These are phyloP conservation scores for Naganishia onofrii DNA, from an alignment of 768 basidiomycete species.

Conservation along the genomic window DNA sequence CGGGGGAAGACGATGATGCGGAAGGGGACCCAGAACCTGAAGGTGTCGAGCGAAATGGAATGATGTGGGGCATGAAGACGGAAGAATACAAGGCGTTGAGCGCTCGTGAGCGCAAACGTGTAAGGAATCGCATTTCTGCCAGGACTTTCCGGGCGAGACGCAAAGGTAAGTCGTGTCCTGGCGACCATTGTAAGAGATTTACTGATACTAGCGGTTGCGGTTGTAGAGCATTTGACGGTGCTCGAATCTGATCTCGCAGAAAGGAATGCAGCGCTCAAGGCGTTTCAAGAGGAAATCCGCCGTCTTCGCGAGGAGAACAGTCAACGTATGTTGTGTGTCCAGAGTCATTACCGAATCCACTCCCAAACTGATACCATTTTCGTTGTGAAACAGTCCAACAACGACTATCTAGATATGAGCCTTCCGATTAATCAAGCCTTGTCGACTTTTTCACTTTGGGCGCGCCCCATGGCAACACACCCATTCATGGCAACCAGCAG, in stretches of 20 bases:
- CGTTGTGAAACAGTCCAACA: neutral
- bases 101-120: slow-evolving; percentile 49
- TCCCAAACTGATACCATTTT: neutral
- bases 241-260: slow-evolving; percentile 23
- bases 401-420: slow-evolving; percentile 11
- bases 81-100: slow-evolving; percentile 45
- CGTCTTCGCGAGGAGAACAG: slow-evolving; percentile 23
- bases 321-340: slow-evolving; percentile 22
- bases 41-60: slow-evolving; percentile 49
- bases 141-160: slow-evolving; percentile 50
- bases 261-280: slow-evolving; percentile 22
- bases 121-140: slow-evolving; percentile 50
- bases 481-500: too few relatives aligned
- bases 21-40: slow-evolving; percentile 43
- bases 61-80: slow-evolving; percentile 52
- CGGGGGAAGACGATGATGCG: slow-evolving; percentile 39
- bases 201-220: neutral
- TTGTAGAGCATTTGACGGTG: slow-evolving; percentile 21
- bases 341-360: neutral
- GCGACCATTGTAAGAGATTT: neutral
- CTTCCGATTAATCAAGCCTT: too few relatives aligned
- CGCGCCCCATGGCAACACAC: too few relatives aligned
- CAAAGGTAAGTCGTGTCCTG: slow-evolving; percentile 41
- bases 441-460: too few relatives aligned
- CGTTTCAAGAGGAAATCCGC: slow-evolving; percentile 25